Base-by-base conservation (phyloP, 164 flowering plant species). In the Umbellularia californica region DNA sequence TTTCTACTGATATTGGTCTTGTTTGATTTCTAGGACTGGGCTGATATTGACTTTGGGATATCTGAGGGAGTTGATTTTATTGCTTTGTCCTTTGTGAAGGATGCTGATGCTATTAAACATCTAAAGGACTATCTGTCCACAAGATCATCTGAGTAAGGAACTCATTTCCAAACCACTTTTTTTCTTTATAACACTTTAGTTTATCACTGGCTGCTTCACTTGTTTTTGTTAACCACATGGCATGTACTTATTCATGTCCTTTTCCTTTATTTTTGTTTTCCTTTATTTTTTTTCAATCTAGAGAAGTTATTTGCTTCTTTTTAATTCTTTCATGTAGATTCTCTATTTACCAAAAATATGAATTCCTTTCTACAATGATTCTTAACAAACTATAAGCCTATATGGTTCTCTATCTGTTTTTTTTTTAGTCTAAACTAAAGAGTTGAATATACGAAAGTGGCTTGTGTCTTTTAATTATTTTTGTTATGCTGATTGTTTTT, bases 61-160 rank as follows among this genome's bases (percentile, higher is more conserved):
- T 84, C 94, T 17, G 98, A 94, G 83, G 94, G 90, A 70, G 86
- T 92, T 63, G 98, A 93, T 79, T 87, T 89, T 74, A 87, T 93
- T 70, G 94, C 98, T 70, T 58, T 94, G 73, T 94, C 98, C 35
- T 89, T 94, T 83, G 97, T 90, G 33, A 92, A 87, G 41, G 83
- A 85, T 81, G 90, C 92, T 62, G 82, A 83, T 69, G 88, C 85
- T 62, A 80, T 92, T 78, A 83, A 76, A 69, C 79, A 84, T 70
- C 77, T 94, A 41, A 92, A 89, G 86, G 76, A 86, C 58, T 86
- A 88, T 79, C 80, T 94, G 47, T 80, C 90, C 27, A 69, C 85
- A 76, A 88, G 82, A 75, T 87, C 92, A 72, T 79, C 87, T n/a
- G 81, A 82, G 92, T 87, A 89, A 86, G 91, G 72, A 80, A 5